These are phyloP conservation scores for Meira miltonrushii DNA, from an alignment of 1,284 basidiomycete species.

Conservation along the genomic window DNA sequence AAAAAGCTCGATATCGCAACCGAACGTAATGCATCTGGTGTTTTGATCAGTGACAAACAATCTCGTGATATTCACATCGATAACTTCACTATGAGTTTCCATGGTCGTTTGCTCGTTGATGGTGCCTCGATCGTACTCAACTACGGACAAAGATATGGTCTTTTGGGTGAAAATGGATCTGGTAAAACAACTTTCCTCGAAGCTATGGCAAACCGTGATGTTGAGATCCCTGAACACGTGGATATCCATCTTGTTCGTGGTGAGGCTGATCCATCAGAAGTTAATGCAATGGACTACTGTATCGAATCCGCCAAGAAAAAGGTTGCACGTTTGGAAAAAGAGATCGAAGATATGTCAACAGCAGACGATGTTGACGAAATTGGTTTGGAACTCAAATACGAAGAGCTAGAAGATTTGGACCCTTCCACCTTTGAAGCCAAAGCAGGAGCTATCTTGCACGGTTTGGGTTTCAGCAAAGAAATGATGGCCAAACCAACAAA, in stretches of 20 bases:
- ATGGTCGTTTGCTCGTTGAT: constrained; percentile 88
- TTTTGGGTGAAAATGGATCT: constrained; percentile 93
- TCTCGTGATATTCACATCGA: constrained; percentile 96
- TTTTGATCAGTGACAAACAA: constrained; percentile 85
- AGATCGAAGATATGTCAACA: constrained; percentile 86
- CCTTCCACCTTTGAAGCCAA: constrained; percentile 91
- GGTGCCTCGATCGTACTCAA: constrained; percentile 84
- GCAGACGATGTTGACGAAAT: constrained; percentile 84
- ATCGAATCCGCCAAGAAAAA: constrained; percentile 86
- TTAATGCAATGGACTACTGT: constrained; percentile 94
- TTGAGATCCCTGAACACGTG: constrained; percentile 88
- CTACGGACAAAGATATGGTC: constrained; percentile 87
- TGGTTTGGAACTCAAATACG: constrained; percentile 80
- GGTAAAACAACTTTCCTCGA: constrained; percentile 71
- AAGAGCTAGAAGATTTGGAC: constrained; percentile 96
- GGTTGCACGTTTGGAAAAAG: constrained; percentile 88
- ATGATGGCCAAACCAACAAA: constrained; percentile 98
- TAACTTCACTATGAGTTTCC: constrained; percentile 91
- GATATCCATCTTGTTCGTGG: constrained; percentile 96
- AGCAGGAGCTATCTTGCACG: constrained; percentile 89
- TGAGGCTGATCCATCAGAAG: constrained; percentile 92
- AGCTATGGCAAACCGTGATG: constrained; percentile 59
- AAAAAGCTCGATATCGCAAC: constrained; percentile 50
- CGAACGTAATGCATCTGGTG: constrained; percentile 60
- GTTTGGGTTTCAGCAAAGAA: constrained; percentile 80